Evolutionary conservation across 345 rosid species (phyloP).

Genomic region (Toxicodendron radicans): DNA sequence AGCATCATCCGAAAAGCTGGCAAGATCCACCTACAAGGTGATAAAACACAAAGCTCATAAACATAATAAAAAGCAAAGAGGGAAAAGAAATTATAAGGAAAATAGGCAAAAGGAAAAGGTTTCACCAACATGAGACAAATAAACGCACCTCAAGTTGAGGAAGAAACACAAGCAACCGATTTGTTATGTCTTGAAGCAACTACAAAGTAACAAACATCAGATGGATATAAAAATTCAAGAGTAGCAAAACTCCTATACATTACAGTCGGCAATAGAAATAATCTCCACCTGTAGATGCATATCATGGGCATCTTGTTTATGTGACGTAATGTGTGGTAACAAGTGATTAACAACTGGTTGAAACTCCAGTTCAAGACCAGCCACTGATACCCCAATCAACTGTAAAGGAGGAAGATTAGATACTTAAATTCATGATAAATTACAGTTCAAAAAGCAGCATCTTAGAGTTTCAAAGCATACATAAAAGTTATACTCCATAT

Average conservation of each 20-base stretch:
- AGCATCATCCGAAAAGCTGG: conserved; percentile 56
- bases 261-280: not conserved
- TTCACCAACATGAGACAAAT: conserved; percentile 3
- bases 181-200: conserved; percentile 85
- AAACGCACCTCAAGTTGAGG: conserved; percentile 80
- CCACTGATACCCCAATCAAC: conserved; percentile 73
- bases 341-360: conserved; percentile 80
- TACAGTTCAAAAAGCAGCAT: conserved; percentile 9
- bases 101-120: conserved; percentile 1
- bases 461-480: conserved; percentile 2
- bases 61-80: not conserved
- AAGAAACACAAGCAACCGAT: conserved; percentile 63
- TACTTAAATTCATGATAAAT: conserved; percentile 17
- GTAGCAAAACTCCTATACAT: conserved; percentile 5
- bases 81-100: conserved; percentile 9
- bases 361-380: conserved; percentile 81
- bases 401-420: conserved; percentile 27
- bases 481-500: not conserved
- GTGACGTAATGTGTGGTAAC: conserved; percentile 64
- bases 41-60: conserved; percentile 14
- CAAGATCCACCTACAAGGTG: conserved; percentile 54
- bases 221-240: conserved; percentile 25
- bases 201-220: conserved; percentile 50
- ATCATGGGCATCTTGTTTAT: conserved; percentile 72
- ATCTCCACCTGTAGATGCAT: conserved; percentile 73